A percentile compares a stretch with the other conserved stretches of the same genome.
Conservation (phyloP, 176 grass and related monocot species). For the Phoenix dactylifera region DNA sequence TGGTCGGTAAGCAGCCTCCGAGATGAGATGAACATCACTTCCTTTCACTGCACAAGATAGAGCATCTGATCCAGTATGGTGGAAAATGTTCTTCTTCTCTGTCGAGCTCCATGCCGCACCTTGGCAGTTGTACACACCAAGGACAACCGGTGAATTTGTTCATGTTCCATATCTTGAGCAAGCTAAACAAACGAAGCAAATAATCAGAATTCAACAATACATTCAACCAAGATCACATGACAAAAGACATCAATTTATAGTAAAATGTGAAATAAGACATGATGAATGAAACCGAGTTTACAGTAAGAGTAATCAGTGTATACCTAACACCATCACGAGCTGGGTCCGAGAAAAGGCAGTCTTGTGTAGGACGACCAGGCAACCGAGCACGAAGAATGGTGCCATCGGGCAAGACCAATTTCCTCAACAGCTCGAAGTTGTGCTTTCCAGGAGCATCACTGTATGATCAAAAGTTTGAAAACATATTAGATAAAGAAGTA, state of each 20-base stretch:
- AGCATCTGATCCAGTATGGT: conserved; percentile 38
- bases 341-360: conserved; percentile 76
- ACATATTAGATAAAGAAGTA: not conserved
- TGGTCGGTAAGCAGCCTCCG: conserved; percentile 42
- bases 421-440: conserved; percentile 79
- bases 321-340: conserved; percentile 74
- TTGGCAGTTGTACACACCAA: conserved; percentile 98
- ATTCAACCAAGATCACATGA: not conserved
- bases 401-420: conserved; percentile 74
- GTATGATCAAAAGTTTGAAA: not conserved
- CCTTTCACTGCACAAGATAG: conserved; percentile 46
- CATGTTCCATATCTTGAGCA: conserved; percentile 99
- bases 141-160: conserved; percentile 74
- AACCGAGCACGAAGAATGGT: conserved; percentile 65
- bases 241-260: not conserved
- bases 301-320: not conserved
- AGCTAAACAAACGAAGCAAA: conserved; percentile 21
- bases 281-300: too few relatives aligned
- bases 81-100: conserved; percentile 93
- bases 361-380: conserved; percentile 67
- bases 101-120: conserved; percentile 78
- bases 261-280: too few relatives aligned
- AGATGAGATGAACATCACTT: conserved; percentile 68
- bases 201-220: not conserved
- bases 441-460: conserved; percentile 91